Evolutionary conservation across 306 rosid genomes (phyloP).

Genomic region (Casuarina equisetifolia): DNA sequence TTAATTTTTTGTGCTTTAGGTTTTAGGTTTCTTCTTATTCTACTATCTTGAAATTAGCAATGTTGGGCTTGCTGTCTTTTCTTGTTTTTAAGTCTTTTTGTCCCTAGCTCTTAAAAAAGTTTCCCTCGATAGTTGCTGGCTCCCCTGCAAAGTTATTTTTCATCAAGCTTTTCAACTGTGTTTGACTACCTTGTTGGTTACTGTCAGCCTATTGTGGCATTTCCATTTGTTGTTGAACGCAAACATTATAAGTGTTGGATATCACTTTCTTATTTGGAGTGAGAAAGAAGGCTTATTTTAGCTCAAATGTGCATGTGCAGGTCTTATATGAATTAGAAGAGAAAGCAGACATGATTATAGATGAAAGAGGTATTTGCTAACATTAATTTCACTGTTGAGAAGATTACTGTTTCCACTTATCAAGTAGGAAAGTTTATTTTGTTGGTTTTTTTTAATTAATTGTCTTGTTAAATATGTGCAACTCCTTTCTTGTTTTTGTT

Average conservation of each 20-base stretch:
- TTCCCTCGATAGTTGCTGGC: background rate
- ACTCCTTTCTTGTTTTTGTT: background rate
- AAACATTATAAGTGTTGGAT: conserved; percentile 7
- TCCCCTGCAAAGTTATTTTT: background rate
- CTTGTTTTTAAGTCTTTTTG: background rate
- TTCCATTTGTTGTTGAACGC: background rate
- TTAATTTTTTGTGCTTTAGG: background rate
- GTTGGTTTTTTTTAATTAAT: background rate
- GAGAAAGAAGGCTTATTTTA: background rate
- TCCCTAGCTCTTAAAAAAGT: background rate
- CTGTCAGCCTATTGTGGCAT: background rate
- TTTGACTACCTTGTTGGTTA: background rate
- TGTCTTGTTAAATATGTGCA: background rate
- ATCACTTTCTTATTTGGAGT: background rate
- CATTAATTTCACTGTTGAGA: conserved; percentile 22
- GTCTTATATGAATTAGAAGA: conserved; percentile 85
- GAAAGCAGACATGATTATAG: conserved; percentile 79
- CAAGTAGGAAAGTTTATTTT: background rate
- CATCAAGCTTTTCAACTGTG: background rate
- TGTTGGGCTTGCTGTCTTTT: background rate
- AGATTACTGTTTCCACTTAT: background rate
- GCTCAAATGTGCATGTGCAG: conserved; percentile 41
- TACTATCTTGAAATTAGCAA: background rate
- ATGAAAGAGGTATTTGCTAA: conserved; percentile 74
- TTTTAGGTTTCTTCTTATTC: background rate